These are phyloP conservation scores for Sugiyamaella boreocaroliniensis DNA, from an alignment of 805 yeast species.

Conservation along the genomic window DNA sequence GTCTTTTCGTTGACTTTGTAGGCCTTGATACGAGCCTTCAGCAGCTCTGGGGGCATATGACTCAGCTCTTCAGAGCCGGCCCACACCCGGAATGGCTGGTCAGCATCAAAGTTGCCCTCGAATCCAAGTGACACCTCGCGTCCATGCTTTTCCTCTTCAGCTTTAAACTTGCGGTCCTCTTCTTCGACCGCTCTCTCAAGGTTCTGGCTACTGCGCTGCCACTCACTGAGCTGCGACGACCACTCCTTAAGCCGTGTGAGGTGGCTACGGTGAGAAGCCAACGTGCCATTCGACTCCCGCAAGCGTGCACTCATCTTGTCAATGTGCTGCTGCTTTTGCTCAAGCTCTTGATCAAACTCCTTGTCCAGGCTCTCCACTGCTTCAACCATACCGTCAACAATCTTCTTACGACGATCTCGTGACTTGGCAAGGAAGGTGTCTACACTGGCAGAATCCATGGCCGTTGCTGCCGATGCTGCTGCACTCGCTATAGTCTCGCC, in stretches of 20 bases:
- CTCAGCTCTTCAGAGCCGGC: slow-evolving; percentile 11
- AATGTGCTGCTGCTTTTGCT: slow-evolving; percentile 45
- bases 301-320: slow-evolving; percentile 48
- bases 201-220: slow-evolving; percentile 50
- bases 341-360: slow-evolving; percentile 54
- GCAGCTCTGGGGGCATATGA: slow-evolving; percentile 44
- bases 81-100: slow-evolving; percentile 78
- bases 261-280: slow-evolving; percentile 43
- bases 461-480: neutral
- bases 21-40: slow-evolving; percentile 75
- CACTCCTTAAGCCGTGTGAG: slow-evolving; percentile 46
- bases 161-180: slow-evolving; percentile 51
- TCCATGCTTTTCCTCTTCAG: slow-evolving; percentile 30
- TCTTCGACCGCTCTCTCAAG: slow-evolving; percentile 57
- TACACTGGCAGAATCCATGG: neutral
- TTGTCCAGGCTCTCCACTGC: slow-evolving; percentile 47
- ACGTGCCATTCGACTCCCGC: slow-evolving; percentile 47
- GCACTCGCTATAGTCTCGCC: neutral
- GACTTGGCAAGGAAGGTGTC: slow-evolving; percentile 6
- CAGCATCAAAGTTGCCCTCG: slow-evolving; percentile 70
- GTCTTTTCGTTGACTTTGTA: slow-evolving; percentile 62
- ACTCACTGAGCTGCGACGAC: slow-evolving; percentile 37
- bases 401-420: slow-evolving; percentile 34
- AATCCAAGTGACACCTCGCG: slow-evolving; percentile 25
- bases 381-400: slow-evolving; percentile 45